These are phyloP conservation scores for Sugiyamaella valdiviana DNA, from an alignment of 805 yeast genomes.

Conservation along the genomic window DNA sequence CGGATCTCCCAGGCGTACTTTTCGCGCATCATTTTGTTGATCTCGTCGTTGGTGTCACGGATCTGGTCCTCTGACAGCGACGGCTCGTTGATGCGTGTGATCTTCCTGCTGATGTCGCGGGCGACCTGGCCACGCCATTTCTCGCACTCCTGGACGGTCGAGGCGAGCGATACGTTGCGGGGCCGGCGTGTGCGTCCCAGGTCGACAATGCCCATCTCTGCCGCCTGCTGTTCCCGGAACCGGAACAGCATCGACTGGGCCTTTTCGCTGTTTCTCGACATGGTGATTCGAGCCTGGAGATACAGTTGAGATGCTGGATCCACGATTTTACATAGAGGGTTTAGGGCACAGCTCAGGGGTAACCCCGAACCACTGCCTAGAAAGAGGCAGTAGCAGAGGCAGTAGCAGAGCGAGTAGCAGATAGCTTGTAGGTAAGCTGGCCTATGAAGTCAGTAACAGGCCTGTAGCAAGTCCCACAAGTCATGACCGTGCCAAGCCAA, in stretches of 20 bases:
- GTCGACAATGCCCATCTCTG: conserved; percentile 53
- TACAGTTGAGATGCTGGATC: background rate
- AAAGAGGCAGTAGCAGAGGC: too few species aligned
- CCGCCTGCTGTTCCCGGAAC: conserved; percentile 56
- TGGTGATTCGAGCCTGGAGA: conserved; percentile 24
- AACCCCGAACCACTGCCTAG: too few species aligned
- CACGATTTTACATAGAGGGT: too few species aligned
- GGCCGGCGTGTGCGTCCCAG: conserved; percentile 57
- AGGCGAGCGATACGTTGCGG: conserved; percentile 46
- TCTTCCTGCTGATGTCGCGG: conserved; percentile 55
- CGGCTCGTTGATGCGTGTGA: conserved; percentile 59
- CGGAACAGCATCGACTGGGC: conserved; percentile 66
- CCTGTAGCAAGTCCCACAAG: too few species aligned
- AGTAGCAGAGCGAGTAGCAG: too few species aligned
- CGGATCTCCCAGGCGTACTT: conserved; percentile 73
- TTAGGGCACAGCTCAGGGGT: too few species aligned
- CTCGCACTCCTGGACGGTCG: conserved; percentile 57
- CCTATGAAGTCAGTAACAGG: too few species aligned
- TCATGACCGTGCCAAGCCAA: too few species aligned
- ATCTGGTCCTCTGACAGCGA: conserved; percentile 54
- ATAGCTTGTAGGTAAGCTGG: too few species aligned
- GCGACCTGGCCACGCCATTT: conserved; percentile 59
- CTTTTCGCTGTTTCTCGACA: conserved; percentile 75
- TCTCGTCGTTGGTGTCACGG: conserved; percentile 65
- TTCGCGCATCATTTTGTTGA: conserved; percentile 63